Evolutionary conservation across 148 eudicot species (phyloP).

Genomic region (Rheum nobile): DNA sequence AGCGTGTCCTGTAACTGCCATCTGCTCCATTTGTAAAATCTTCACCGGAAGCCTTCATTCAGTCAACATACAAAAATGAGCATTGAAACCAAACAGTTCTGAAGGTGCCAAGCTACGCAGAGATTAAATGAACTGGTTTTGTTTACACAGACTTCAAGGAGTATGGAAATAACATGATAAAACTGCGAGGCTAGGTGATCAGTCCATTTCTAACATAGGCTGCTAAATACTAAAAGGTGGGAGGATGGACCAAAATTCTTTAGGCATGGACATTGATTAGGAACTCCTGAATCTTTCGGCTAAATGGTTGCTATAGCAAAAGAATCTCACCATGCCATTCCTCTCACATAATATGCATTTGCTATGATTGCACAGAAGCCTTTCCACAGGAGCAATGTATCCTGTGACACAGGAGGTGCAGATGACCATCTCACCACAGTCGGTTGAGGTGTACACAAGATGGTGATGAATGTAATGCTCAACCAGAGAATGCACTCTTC

Average conservation of each 20-base stretch:
- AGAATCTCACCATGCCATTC: conserved; percentile 84
- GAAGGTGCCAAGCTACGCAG: not conserved
- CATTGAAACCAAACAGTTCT: not conserved
- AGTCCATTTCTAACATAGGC: not conserved
- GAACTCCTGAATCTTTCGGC: too few species aligned
- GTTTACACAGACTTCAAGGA: too few species aligned
- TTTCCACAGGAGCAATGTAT: conserved; percentile 65
- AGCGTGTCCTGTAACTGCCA: conserved; percentile 68
- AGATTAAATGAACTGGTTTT: too few species aligned
- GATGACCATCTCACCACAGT: conserved; percentile 88
- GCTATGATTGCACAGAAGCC: conserved; percentile 96
- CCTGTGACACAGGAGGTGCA: conserved; percentile 70
- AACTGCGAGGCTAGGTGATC: not conserved
- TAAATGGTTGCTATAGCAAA: not conserved
- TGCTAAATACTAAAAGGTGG: too few species aligned
- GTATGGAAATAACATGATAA: too few species aligned
- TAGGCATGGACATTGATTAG: too few species aligned
- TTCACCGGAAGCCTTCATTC: conserved; percentile 91
- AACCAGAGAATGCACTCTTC: conserved; percentile 91
- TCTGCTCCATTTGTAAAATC: conserved; percentile 93
- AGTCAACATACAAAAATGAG: not conserved
- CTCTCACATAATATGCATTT: conserved; percentile 79
- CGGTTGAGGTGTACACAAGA: conserved; percentile 93
- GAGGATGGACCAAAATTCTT: too few species aligned
- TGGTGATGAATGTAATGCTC: conserved; percentile 79